These are phyloP conservation scores for Amanita exitialis DNA, from an alignment of 768 basidiomycete species.

Conservation along the genomic window DNA sequence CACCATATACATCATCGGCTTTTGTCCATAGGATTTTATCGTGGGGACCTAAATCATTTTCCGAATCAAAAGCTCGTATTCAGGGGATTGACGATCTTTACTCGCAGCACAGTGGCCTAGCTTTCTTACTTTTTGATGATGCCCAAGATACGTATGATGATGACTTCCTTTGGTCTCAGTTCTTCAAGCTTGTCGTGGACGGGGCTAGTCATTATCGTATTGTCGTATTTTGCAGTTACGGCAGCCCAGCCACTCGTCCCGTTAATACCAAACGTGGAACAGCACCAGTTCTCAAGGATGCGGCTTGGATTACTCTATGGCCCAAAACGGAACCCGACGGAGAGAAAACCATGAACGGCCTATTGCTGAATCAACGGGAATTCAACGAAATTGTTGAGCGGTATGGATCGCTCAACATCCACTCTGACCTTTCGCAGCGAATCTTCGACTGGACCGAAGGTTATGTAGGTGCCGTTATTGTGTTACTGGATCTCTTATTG, in stretches of 20 bases:
- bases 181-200: background rate
- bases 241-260: background rate
- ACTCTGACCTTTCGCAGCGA: background rate
- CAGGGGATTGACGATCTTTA: background rate
- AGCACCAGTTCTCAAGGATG: background rate
- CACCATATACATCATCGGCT: background rate
- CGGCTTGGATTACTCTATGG: background rate
- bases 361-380: background rate
- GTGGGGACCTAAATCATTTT: background rate
- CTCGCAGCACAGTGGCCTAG: background rate
- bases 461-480: background rate
- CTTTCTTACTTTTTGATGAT: constrained; percentile 2
- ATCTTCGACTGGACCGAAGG: background rate
- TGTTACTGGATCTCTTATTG: background rate
- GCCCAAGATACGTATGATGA: background rate
- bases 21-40: background rate
- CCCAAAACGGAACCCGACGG: background rate
- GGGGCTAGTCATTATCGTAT: background rate
- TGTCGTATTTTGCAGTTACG: constrained; percentile 1
- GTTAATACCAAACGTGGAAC: background rate
- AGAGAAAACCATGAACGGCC: background rate
- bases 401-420: background rate
- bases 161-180: background rate
- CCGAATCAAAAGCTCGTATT: background rate
- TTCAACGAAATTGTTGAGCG: background rate